These are phyloP conservation scores for Protomyces inundatus DNA, from an alignment of 1,139 yeast genomes.

Conservation along the genomic window DNA sequence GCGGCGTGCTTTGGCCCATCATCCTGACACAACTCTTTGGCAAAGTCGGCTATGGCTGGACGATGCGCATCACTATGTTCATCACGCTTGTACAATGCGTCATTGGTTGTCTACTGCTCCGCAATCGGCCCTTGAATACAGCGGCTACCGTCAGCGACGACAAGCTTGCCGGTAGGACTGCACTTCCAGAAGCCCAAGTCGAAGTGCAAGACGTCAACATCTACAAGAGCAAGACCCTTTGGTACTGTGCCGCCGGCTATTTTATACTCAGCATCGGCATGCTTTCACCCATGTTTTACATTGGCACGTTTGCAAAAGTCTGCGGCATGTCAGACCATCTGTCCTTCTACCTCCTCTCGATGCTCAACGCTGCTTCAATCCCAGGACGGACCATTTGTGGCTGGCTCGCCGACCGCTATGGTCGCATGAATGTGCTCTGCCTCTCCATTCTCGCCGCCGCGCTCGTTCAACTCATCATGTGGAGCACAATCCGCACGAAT, in stretches of 20 bases:
- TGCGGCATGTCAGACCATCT: conserved; percentile 31
- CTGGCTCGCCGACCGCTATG: conserved; percentile 43
- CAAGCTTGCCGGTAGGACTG: conserved; percentile 30
- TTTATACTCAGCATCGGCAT: conserved; percentile 39
- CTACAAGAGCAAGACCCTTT: conserved; percentile 37
- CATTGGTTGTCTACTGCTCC: conserved; percentile 39
- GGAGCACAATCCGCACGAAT: conserved; percentile 53
- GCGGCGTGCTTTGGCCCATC: conserved; percentile 55
- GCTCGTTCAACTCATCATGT: conserved; percentile 39
- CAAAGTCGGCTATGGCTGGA: conserved; percentile 50
- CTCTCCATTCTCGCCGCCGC: conserved; percentile 34
- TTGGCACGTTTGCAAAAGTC: conserved; percentile 37
- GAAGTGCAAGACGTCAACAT: conserved; percentile 33
- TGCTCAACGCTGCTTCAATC: conserved; percentile 45
- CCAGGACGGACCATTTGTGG: conserved; percentile 48
- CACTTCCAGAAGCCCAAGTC: conserved; percentile 27
- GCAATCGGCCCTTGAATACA: conserved; percentile 35
- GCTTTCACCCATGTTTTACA: conserved; percentile 40
- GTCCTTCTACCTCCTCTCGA: conserved; percentile 40
- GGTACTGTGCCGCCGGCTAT: conserved; percentile 36
- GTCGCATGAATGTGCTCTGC: conserved; percentile 42
- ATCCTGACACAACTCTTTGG: conserved; percentile 41
- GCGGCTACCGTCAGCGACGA: conserved; percentile 37
- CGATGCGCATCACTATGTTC: conserved; percentile 49
- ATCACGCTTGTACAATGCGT: conserved; percentile 36